Base-by-base conservation (phyloP, 306 rosid species). In the Trifolium repens region DNA sequence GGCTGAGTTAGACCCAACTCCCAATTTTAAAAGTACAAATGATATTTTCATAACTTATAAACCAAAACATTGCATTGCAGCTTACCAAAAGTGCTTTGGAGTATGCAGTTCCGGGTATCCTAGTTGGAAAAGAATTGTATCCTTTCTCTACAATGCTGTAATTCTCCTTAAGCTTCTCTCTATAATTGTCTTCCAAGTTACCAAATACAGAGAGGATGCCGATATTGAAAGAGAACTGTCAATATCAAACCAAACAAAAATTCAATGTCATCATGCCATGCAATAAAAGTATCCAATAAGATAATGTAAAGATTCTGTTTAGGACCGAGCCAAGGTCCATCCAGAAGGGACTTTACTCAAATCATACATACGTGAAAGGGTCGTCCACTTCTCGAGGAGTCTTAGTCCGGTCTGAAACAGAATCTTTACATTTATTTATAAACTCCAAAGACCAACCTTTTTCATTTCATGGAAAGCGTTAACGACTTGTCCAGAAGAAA, bases 41-140 rank as follows among this genome's bases (percentile, higher is more conserved):
- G 35, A 32, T 5, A 4, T 32, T 30, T 32, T 32, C 35, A 32
- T 32, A 32, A 32, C 6, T 32, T 32, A 30, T 30, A 32, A 32
- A 4, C 35, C 4, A 43, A 26, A 46, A 46, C 16, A 40, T 4
- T 46, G 37, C 10, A 68, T 2, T 69, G 16, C 0, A 69, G 4
- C 84, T 85, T 87, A 94, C 98, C 87, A 71, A 54, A 81, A 91
- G 83, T 59, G 98, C 97, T 81, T 90, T 94, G 61, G 91, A 83
- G 83, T 88, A 91, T 69, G 91, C 66, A 47, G 97, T 91, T 52
- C 93, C 96, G 0, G 94, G 97, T 4, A 94, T 59, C 3, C 30
- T 85, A 12, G 81, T 88, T 17, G 90, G 97, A 63, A 94, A 91
- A 72, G 91, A 94, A 68, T 94, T 94, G 87, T 94, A 94, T 14